Percentiles rank a stretch among this genome's conserved stretches.
These are phyloP conservation scores for Massariosphaeria phaeospora DNA, from an alignment of 495 filamentous ascomycete genomes.

Conservation along the genomic window DNA sequence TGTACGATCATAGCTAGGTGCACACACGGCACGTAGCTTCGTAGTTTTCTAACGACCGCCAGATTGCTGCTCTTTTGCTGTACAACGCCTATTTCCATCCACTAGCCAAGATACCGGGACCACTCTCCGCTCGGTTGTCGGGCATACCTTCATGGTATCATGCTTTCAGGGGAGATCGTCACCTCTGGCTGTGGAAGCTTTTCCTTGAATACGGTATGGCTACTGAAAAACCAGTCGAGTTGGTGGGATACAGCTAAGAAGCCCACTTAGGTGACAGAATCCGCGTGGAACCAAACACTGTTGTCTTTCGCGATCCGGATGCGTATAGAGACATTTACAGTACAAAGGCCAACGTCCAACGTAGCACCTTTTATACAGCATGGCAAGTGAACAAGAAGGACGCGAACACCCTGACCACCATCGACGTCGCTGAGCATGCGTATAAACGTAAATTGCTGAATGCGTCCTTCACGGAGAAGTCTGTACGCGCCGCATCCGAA, in stretches of 20 bases:
- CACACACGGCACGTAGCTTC: no score
- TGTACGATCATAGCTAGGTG: no score
- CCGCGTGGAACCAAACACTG: background rate
- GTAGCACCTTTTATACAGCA: slow-evolving; percentile 32
- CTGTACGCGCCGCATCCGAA: slow-evolving; percentile 20
- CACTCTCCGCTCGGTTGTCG: slow-evolving; percentile 20
- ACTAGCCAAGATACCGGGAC: slow-evolving; percentile 28
- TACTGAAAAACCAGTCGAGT: no score
- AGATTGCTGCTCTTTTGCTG: no score
- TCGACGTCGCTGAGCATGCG: slow-evolving; percentile 34
- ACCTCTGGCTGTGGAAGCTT: slow-evolving; percentile 31
- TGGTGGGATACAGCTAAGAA: no score
- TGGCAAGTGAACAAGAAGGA: slow-evolving; percentile 19
- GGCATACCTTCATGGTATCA: slow-evolving; percentile 30
- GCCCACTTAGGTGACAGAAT: background rate
- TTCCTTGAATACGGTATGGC: slow-evolving; percentile 32
- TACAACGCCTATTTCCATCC: slow-evolving; percentile 35
- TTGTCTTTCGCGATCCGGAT: background rate
- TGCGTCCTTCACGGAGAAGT: slow-evolving; percentile 34
- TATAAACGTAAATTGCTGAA: slow-evolving; percentile 34
- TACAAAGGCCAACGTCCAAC: slow-evolving; percentile 34
- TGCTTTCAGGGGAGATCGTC: slow-evolving; percentile 24
- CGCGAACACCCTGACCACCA: slow-evolving; percentile 23
- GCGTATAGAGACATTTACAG: slow-evolving; percentile 33
- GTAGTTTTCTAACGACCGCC: no score